Conservation (phyloP, 192 early-diverging fungal species). For the Umbelopsis isabellina region DNA sequence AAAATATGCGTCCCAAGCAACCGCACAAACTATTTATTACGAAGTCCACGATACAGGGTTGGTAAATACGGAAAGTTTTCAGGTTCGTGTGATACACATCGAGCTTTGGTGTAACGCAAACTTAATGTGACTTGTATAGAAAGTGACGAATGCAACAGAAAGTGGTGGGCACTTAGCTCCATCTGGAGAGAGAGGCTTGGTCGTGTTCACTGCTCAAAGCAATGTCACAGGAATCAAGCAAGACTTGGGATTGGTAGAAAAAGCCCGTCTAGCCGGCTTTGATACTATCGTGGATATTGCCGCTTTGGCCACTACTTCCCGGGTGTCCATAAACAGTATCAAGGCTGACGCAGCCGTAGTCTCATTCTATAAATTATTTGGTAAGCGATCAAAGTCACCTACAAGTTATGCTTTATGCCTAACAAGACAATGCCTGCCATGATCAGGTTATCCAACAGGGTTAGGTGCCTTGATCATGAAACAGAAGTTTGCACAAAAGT, state of each 20-base stretch:
- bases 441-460: background rate
- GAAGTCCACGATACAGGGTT: background rate
- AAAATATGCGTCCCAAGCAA: background rate
- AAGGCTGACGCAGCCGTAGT: background rate
- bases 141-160: too few relatives aligned
- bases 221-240: slow-evolving; percentile 11
- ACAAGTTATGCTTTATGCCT: background rate
- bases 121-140: too few relatives aligned
- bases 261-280: background rate
- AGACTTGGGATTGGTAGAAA: background rate
- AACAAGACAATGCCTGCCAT: background rate
- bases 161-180: too few relatives aligned
- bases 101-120: too few relatives aligned
- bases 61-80: background rate
- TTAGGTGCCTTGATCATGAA: slow-evolving; percentile 15
- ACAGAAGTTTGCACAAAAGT: background rate
- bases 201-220: slow-evolving; percentile 4
- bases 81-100: background rate
- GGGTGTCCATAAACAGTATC: background rate
- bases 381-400: background rate
- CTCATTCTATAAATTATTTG: slow-evolving; percentile 16
- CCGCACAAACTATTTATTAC: background rate
- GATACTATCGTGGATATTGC: background rate
- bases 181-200: background rate
- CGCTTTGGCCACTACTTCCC: background rate